Base-by-base conservation (phyloP, 257 asterid genomes). In the Solanum paucissectum region DNA sequence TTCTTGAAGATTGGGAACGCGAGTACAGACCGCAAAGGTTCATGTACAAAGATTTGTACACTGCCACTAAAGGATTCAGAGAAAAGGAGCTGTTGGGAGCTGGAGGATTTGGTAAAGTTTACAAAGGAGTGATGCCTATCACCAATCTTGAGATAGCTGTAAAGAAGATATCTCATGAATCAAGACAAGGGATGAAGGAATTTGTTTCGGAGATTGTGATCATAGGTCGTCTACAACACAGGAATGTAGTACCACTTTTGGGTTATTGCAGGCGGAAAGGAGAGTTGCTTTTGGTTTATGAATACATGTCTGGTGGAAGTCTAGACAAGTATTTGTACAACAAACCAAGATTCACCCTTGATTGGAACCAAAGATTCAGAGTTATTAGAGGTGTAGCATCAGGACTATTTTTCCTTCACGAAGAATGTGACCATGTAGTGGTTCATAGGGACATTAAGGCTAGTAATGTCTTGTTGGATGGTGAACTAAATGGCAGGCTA, bases 61-160 rank as follows among this genome's bases (percentile, higher is more conserved):
- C 36, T 7, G 95, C 96, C 13, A 94, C 98, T 6, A 91, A 90
- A 72, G 95, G 95, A 18, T 94, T 95, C 21, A 90, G 60, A 42
- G 95, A 94, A 37, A 90, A 86, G 11, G 94, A 87, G 85, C 10
- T 95, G 3, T 40, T 95, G 64, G 98, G 98, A 0, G 73, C 77
- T 2, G 98, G 98, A 2, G 98, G 98, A 16, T 95, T 95, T 40
- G 96, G 97, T 5, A 90, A 89, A 40, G 98, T 95, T 1, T 95
- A 95, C 71, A 88, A 83, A 88, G 98, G 98, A 7, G 83, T 90
- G 7, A 69, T 95, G 90, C 89, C 90, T 4, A 83, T 33, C 1
- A 82, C 97, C 3, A 90, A 85, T 52, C 64, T 81, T 7, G 90
- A 92, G 73, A 87, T 95, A 13, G 95, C 98, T 0, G 97, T 94